Percentiles rank a stretch among this genome's conserved stretches.
Evolutionary conservation across 768 basidiomycete species (phyloP).

Genomic region (Hemileccinum rubropunctum): DNA sequence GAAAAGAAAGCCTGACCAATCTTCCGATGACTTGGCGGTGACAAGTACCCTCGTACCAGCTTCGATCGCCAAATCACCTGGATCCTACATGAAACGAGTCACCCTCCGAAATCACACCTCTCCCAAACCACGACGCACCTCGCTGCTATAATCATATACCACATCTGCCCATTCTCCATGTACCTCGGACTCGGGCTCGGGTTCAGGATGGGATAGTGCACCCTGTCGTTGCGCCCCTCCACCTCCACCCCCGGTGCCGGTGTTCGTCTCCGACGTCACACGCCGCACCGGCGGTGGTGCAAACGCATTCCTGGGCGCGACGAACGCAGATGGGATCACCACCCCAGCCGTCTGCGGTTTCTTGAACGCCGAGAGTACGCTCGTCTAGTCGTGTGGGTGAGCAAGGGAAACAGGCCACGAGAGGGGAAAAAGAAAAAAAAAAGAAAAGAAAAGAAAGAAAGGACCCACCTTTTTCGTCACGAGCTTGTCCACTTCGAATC

Average conservation of each 20-base stretch:
- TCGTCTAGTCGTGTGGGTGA: conserved; percentile 6
- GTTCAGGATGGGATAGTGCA: conserved; percentile 13
- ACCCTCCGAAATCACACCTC: neutral
- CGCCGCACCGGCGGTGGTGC: conserved; percentile 53
- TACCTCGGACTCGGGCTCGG: conserved; percentile 34
- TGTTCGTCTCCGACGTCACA: conserved; percentile 18
- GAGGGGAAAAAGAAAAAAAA: neutral
- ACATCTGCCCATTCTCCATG: conserved; percentile 76
- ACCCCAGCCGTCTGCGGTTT: conserved; percentile 41
- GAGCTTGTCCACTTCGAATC: conserved; percentile 26
- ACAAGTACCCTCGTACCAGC: conserved; percentile 60
- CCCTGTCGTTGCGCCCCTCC: conserved; percentile 8
- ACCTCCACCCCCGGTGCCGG: conserved; percentile 2
- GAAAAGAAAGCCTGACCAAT: conserved; percentile 53
- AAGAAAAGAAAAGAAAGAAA: neutral
- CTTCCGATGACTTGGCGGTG: conserved; percentile 64
- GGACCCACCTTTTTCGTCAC: conserved; percentile 27
- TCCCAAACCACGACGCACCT: conserved; percentile 36
- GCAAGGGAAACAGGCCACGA: too few species aligned
- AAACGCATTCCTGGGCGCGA: conserved; percentile 41
- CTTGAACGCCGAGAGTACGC: conserved; percentile 24
- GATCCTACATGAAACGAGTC: conserved; percentile 44
- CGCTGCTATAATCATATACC: conserved; percentile 70
- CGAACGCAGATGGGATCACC: conserved; percentile 37
- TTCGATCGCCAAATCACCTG: conserved; percentile 61